phyloP scores from a whole-genome alignment of 257 asterid species.

The Lycium barbarum region DNA sequence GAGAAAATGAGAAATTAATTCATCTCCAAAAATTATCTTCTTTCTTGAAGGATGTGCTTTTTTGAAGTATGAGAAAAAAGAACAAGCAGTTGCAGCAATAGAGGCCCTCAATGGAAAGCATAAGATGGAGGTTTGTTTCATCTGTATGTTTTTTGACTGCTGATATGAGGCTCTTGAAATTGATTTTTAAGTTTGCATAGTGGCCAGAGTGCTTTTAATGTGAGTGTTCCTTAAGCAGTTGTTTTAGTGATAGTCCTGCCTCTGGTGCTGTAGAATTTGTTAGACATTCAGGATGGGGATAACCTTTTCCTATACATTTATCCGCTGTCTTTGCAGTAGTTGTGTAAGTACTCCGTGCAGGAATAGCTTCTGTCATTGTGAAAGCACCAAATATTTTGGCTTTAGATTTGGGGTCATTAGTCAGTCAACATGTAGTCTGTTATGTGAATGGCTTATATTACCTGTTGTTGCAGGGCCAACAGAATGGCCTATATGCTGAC shows the following conservation, averaged over 20 bases:
- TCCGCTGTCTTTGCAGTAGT: conserved; percentile 6
- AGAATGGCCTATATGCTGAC: conserved; percentile 31
- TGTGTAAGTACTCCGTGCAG: not conserved
- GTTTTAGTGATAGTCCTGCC: not conserved
- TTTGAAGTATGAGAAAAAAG: conserved; percentile 85
- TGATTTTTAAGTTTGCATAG: conserved; percentile 25
- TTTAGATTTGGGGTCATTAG: conserved; percentile 16
- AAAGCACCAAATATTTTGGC: not conserved
- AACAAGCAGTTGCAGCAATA: conserved; percentile 90
- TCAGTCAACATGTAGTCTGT: conserved; percentile 26
- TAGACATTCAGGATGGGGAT: not conserved
- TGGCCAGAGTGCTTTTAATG: conserved; percentile 2
- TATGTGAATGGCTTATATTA: conserved; percentile 33
- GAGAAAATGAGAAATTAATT: not conserved
- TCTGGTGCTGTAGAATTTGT: not conserved
- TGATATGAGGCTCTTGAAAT: conserved; percentile 18
- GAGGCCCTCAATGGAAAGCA: conserved; percentile 92
- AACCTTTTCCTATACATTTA: not conserved
- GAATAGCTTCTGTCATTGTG: conserved; percentile 20
- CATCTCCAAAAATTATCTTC: conserved; percentile 10
- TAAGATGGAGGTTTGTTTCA: conserved; percentile 86
- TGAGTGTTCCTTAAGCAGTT: not conserved
- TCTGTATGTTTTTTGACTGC: conserved; percentile 5
- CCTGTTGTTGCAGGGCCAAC: conserved; percentile 34
- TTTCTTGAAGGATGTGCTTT: conserved; percentile 84